Percentiles rank a stretch among this genome's conserved stretches.
phyloP scores from a whole-genome alignment of 2,329 filamentous ascomycete genomes.

The Arthroderma sp. region DNA sequence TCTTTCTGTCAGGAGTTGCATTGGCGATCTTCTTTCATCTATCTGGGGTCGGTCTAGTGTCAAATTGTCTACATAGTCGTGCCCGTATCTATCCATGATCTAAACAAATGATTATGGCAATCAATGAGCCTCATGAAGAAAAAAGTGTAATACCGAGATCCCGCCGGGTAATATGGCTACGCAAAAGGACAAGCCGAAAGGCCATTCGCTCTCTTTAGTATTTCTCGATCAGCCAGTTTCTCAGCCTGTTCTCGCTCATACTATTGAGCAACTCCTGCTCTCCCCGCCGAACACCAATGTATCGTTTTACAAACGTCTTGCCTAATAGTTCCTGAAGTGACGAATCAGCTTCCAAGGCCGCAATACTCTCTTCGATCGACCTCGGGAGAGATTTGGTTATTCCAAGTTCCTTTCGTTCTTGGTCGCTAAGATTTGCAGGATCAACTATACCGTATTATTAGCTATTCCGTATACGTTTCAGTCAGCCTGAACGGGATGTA shows the following conservation, averaged over 20 bases:
- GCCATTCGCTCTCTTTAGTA: slow-evolving; percentile 21
- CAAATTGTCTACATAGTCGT: neutral
- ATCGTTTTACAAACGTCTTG: slow-evolving; percentile 18
- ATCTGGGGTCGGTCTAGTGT: neutral
- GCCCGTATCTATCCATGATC: neutral
- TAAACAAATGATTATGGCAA: neutral
- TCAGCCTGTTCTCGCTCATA: slow-evolving; percentile 24
- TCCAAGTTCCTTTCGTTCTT: slow-evolving; percentile 23
- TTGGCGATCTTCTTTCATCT: neutral
- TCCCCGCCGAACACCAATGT: slow-evolving; percentile 25
- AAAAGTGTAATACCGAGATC: neutral
- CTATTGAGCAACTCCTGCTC: slow-evolving; percentile 23
- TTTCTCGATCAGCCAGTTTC: slow-evolving; percentile 29
- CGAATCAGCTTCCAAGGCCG: slow-evolving; percentile 21
- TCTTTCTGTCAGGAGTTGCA: neutral
- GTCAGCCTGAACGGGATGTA: neutral
- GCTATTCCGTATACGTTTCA: slow-evolving; percentile 8
- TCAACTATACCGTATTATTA: slow-evolving; percentile 19
- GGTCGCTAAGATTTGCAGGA: slow-evolving; percentile 22
- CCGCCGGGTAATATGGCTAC: neutral
- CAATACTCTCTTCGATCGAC: slow-evolving; percentile 26
- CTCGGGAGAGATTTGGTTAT: slow-evolving; percentile 29
- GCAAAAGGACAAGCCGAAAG: neutral
- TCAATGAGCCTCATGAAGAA: neutral
- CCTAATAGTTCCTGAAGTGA: slow-evolving; percentile 23